Evolutionary conservation across 805 yeast species (phyloP), one percentile per base, ranked within the genome.

Genomic region (Lipomyces anomalus): DNA sequence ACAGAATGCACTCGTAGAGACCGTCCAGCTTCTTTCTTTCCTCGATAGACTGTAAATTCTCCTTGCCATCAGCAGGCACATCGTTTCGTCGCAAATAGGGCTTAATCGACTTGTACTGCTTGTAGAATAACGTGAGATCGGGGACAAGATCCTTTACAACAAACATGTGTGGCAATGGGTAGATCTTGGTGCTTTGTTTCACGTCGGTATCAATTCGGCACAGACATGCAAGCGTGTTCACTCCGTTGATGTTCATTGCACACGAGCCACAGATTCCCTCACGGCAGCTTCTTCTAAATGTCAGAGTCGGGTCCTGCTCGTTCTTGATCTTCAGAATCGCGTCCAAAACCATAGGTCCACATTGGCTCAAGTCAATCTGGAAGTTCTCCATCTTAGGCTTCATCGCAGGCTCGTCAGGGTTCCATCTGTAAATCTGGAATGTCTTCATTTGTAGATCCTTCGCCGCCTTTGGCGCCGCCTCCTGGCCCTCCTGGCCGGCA

Each of bases 201-300:
- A 73, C 69, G 67, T 89, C 84, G 59, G 79, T 77, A 67, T 92
- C 95, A 62, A 92, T 88, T 68, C 86, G 82, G 74, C 97, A 88
- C 58, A 92, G 72, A 72, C 98, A 92, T 30, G 98, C 98, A 59
- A 92, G 76, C 26, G 98, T 92, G 77, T 92, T 92, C 67, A 84
- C 77, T 58, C 98, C 98, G 56, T 95, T 95, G 67, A 92, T 92
- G 75, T 92, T 92, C 98, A 92, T 92, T 58, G 98, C 98, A 74
- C 98, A 92, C 4, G 97, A 90, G 46, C 98, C 98, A 74, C 98
- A 92, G 57, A 92, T 92, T 61, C 98, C 98, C 73, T 92, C 98
- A 74, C 98, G 87, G 73, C 98, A 92, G 36, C 97, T 88, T 71
- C 98, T 82, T 74, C 98, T 82, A 71, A 92, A 85, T 4, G 98